Evolutionary conservation across 805 yeast species (phyloP).

Genomic region (Candida mattraensis): DNA sequence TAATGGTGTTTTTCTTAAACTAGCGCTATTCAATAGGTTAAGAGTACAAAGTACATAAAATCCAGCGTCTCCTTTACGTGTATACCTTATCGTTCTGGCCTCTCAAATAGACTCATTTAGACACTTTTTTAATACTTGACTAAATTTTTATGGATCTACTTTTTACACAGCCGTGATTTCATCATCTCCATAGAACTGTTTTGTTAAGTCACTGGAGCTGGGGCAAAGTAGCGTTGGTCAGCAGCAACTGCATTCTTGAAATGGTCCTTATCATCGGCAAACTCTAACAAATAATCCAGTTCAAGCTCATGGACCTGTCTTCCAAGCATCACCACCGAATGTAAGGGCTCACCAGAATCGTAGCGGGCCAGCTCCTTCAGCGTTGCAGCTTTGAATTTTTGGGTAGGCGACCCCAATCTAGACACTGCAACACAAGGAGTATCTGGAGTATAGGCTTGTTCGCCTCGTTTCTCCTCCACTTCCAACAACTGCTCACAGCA

Average conservation of each 20-base stretch:
- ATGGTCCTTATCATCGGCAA: conserved; percentile 58
- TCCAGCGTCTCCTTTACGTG: too few relatives aligned
- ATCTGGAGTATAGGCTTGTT: conserved; percentile 75
- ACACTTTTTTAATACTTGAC: too few relatives aligned
- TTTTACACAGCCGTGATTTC: too few relatives aligned
- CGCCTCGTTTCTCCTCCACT: conserved; percentile 74
- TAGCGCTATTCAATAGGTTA: too few relatives aligned
- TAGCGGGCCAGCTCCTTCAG: conserved; percentile 72
- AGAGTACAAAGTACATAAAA: too few relatives aligned
- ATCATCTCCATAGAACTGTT: too few relatives aligned
- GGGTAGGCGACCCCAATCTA: conserved; percentile 84
- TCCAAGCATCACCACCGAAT: conserved; percentile 87
- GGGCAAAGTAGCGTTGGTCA: conserved; percentile 61
- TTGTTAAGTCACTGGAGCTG: too few relatives aligned
- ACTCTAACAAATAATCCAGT: conserved; percentile 77
- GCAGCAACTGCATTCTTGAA: conserved; percentile 47
- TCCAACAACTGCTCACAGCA: conserved; percentile 88
- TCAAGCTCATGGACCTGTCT: conserved; percentile 94
- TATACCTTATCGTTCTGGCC: too few relatives aligned
- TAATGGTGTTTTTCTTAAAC: too few relatives aligned
- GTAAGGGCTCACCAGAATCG: conserved; percentile 93
- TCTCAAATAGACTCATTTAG: too few relatives aligned
- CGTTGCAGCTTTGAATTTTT: conserved; percentile 82
- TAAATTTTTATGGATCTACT: too few relatives aligned
- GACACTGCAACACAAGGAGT: conserved; percentile 96